phyloP scores from a whole-genome alignment of 1,139 yeast species.

The Geotrichum carabidarum region DNA sequence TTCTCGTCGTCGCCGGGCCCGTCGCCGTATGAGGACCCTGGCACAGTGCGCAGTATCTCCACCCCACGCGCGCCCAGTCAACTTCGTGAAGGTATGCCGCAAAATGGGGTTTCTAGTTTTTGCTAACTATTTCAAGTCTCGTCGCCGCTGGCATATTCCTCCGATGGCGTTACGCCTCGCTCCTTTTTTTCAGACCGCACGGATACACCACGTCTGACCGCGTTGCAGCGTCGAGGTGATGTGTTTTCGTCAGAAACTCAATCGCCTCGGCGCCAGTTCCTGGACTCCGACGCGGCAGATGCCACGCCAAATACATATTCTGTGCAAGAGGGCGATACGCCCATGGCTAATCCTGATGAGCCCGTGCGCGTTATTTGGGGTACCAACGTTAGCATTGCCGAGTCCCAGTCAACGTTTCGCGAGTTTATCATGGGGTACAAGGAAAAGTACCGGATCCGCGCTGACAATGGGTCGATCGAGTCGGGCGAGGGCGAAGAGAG shows the following conservation, averaged over 20 bases:
- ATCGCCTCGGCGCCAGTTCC: constrained; percentile 10
- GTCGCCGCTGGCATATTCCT: constrained; percentile 14
- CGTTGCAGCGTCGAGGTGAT: constrained; percentile 13
- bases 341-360: constrained; percentile 41
- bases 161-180: constrained; percentile 7
- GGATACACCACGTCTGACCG: not conserved
- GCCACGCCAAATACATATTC: constrained; percentile 14
- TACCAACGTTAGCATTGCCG: constrained; percentile 89
- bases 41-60: constrained; percentile 20
- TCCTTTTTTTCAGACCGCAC: constrained; percentile 5
- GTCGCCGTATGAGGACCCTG: constrained; percentile 20
- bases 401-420: constrained; percentile 72
- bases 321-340: constrained; percentile 13
- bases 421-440: constrained; percentile 82
- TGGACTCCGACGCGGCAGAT: constrained; percentile 4
- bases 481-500: constrained; percentile 65
- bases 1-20: constrained; percentile 50
- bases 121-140: constrained; percentile 3
- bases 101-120: not conserved
- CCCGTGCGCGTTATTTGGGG: constrained; percentile 97
- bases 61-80: constrained; percentile 34
- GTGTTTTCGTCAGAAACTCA: constrained; percentile 12
- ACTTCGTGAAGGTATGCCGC: constrained; percentile 10
- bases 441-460: constrained; percentile 60
- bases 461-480: constrained; percentile 48